Evolutionary conservation across 2,329 filamentous ascomycete species (phyloP).

Genomic region (Cercospora janseana): DNA sequence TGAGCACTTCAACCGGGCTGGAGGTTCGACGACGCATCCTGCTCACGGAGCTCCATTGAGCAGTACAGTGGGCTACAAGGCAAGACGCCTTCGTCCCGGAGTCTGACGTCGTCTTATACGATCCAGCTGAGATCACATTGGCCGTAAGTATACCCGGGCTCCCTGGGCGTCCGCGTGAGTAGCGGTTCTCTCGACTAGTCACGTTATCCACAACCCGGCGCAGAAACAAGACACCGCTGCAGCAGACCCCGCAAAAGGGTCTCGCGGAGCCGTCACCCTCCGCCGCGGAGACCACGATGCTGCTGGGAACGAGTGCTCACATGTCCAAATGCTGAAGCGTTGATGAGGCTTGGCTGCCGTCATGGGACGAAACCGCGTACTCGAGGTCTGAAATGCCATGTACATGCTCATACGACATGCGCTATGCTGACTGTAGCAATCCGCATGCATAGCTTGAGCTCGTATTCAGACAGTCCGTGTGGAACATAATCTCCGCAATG

Average conservation of each 20-base stretch:
- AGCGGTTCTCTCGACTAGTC: neutral
- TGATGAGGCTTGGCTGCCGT: neutral
- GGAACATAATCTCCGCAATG: too few species aligned
- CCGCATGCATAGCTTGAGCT: too few species aligned
- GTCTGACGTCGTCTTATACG: neutral
- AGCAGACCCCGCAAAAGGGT: neutral
- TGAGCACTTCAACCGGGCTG: neutral
- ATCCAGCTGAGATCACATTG: conserved; percentile 3
- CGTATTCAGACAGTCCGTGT: too few species aligned
- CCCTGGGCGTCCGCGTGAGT: neutral
- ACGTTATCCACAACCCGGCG: neutral
- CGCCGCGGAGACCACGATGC: neutral
- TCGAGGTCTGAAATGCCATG: too few species aligned
- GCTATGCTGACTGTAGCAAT: too few species aligned
- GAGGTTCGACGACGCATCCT: conserved; percentile 7
- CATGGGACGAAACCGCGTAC: neutral
- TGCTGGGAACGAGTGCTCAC: neutral
- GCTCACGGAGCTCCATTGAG: neutral
- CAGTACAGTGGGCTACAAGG: neutral
- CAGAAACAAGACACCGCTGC: neutral
- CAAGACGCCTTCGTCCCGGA: neutral
- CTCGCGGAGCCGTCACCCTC: neutral
- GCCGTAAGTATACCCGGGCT: neutral
- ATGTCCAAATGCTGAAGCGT: neutral
- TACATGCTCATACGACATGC: too few species aligned